These are phyloP conservation scores for Leccinum truebloodii DNA, from an alignment of 768 basidiomycete species.

Conservation along the genomic window DNA sequence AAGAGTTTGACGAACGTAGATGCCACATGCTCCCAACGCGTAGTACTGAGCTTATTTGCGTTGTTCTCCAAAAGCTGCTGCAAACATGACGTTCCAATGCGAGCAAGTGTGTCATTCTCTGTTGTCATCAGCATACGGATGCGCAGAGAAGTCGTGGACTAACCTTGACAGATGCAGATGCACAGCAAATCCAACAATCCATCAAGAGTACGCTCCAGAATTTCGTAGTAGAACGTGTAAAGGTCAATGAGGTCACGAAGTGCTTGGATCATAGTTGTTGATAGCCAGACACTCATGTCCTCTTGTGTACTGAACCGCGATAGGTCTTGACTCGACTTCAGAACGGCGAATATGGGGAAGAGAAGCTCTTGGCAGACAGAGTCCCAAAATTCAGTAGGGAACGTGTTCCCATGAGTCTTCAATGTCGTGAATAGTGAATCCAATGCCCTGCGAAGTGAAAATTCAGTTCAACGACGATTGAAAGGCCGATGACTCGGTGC, in stretches of 20 bases:
- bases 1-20: conserved; percentile 95
- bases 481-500: conserved; percentile 13
- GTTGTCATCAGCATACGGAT: conserved; percentile 13
- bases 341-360: conserved; percentile 97
- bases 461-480: conserved; percentile 11
- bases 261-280: conserved; percentile 98
- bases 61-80: conserved; percentile 96
- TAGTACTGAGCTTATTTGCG: conserved; percentile 77
- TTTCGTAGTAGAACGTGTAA: conserved; percentile 94
- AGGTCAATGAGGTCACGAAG: conserved; percentile 93
- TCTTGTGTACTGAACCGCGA: conserved; percentile 95
- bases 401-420: conserved; percentile 84
- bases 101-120: conserved; percentile 98
- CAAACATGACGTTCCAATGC: conserved; percentile 96
- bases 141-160: neutral
- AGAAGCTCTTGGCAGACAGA: conserved; percentile 94
- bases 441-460: conserved; percentile 63
- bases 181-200: conserved; percentile 91
- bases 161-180: conserved; percentile 98
- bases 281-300: conserved; percentile 99
- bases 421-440: conserved; percentile 94
- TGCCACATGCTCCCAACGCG: conserved; percentile 89
- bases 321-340: conserved; percentile 90
- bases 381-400: conserved; percentile 95
- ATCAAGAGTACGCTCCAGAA: conserved; percentile 86